phyloP scores from a whole-genome alignment of 2,329 filamentous ascomycete species.

The Xylogone sp. region DNA sequence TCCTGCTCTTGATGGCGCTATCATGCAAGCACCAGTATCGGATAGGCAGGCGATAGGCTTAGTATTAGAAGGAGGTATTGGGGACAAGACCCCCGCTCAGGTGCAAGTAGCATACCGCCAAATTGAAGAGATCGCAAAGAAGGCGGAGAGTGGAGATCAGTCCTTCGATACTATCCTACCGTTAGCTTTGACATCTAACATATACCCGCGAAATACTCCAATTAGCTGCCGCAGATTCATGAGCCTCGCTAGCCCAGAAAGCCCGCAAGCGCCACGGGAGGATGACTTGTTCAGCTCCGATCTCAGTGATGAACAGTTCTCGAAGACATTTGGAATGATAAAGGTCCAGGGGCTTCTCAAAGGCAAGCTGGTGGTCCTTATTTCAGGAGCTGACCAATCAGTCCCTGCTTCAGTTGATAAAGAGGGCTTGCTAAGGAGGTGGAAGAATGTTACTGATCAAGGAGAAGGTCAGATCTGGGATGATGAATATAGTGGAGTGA shows the following conservation, averaged over 20 bases:
- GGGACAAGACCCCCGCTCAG: constrained; percentile 24
- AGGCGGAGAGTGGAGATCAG: constrained; percentile 15
- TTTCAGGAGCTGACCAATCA: constrained; percentile 42
- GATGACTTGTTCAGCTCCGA: constrained; percentile 67
- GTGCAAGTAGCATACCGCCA: constrained; percentile 33
- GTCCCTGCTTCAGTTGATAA: constrained; percentile 41
- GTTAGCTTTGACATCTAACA: constrained; percentile 25
- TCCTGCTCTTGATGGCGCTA: constrained; percentile 50
- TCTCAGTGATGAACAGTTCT: constrained; percentile 44
- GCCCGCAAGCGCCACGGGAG: constrained; percentile 46
- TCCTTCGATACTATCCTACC: constrained; percentile 29
- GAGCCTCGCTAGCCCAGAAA: constrained; percentile 45
- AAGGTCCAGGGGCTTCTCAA: constrained; percentile 31
- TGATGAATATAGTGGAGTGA: constrained; percentile 40
- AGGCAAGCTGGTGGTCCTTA: constrained; percentile 37
- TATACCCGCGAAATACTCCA: constrained; percentile 27
- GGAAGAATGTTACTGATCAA: constrained; percentile 36
- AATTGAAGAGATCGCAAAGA: constrained; percentile 33
- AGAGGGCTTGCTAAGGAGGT: constrained; percentile 35
- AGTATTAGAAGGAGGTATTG: constrained; percentile 30
- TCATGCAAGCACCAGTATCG: constrained; percentile 61
- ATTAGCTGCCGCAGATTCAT: constrained; percentile 26
- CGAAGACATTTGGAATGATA: constrained; percentile 51
- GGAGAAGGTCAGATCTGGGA: constrained; percentile 38
- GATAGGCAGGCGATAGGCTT: constrained; percentile 51